Conservation (phyloP, 352 stramenopile species). For the Lagenidium giganteum region DNA sequence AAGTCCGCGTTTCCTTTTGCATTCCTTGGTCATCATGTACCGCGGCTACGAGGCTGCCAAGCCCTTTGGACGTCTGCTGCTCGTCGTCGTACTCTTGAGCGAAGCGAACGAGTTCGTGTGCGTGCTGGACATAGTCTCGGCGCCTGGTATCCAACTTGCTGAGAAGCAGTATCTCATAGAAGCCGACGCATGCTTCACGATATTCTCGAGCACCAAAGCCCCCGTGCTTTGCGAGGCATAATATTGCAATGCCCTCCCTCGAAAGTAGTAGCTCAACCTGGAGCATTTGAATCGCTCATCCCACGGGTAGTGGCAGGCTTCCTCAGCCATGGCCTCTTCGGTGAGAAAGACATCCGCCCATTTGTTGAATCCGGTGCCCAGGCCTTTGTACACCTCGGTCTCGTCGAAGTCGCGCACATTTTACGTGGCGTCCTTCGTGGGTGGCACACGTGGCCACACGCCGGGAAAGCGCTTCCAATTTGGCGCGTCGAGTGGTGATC, state of each 20-base stretch:
- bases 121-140: not conserved
- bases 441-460: no score
- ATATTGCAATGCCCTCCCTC: not conserved
- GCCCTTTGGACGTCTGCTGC: no score
- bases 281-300: not conserved
- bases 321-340: not conserved
- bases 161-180: no score
- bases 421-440: no score
- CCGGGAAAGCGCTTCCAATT: no score
- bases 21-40: no score
- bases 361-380: not conserved
- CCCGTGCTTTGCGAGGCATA: not conserved
- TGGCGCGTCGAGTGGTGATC: no score
- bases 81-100: slow-evolving; percentile 3
- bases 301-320: not conserved
- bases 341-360: not conserved
- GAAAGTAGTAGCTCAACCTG: not conserved
- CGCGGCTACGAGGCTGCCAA: no score
- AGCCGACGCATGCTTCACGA: slow-evolving; percentile 2
- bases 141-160: not conserved
- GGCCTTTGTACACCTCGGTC: slow-evolving; percentile 1
- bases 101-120: slow-evolving; percentile 3
- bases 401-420: no score
- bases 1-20: not conserved
- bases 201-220: slow-evolving; percentile 4